Evolutionary conservation across 2,329 filamentous ascomycete genomes (phyloP).

Genomic region (Lasiodiplodia sp.): DNA sequence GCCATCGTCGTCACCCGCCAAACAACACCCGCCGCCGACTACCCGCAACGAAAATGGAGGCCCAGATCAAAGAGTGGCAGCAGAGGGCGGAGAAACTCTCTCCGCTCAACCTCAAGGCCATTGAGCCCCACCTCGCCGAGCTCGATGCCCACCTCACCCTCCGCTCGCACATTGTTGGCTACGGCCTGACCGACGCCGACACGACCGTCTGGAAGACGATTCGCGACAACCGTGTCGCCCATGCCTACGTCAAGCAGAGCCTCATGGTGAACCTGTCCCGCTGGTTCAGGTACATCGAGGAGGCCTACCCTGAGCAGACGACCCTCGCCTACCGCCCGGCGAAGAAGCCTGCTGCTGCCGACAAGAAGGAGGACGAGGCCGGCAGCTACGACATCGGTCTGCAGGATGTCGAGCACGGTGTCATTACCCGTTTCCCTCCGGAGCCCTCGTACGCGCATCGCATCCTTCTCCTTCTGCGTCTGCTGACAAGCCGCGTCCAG

Average conservation of each 20-base stretch:
- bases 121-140: conserved; percentile 75
- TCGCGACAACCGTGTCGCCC: conserved; percentile 82
- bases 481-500: conserved; percentile 36
- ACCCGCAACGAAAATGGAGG: conserved; percentile 39
- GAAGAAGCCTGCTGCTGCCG: conserved; percentile 56
- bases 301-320: conserved; percentile 78
- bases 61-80: conserved; percentile 62
- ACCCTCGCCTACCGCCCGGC: conserved; percentile 65
- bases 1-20: conserved; percentile 17
- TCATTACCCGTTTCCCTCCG: conserved; percentile 90
- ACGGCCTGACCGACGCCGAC: conserved; percentile 78
- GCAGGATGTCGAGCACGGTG: conserved; percentile 83
- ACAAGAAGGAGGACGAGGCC: conserved; percentile 70
- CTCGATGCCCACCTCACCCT: conserved; percentile 89
- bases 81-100: conserved; percentile 60
- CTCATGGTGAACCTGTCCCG: conserved; percentile 77
- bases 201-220: conserved; percentile 83
- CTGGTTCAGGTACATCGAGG: conserved; percentile 89
- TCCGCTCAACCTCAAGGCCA: conserved; percentile 78
- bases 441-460: conserved; percentile 77
- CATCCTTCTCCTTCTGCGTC: background rate
- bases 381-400: conserved; percentile 90
- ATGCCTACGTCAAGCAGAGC: conserved; percentile 81
- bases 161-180: conserved; percentile 84
- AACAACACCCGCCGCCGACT: background rate